phyloP scores from a whole-genome alignment of 352 stramenopile species.

The Pythium angustatum region DNA sequence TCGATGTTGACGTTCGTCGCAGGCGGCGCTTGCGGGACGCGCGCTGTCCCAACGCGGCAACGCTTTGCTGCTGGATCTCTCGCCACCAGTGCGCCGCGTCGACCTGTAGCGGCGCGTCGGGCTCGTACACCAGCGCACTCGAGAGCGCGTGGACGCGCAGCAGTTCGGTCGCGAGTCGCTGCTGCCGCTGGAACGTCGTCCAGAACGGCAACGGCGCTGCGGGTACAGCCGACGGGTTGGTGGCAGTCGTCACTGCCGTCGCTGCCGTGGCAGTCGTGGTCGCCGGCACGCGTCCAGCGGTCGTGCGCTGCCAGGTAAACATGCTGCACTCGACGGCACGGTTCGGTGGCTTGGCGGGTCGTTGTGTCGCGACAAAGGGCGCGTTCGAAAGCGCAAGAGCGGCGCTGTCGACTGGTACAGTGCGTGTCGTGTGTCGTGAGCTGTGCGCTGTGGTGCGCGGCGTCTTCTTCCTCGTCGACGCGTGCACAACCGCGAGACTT shows the following conservation, averaged over 20 bases:
- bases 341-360: too few relatives aligned
- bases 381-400: conserved; percentile 4
- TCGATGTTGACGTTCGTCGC: too few relatives aligned
- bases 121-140: conserved; percentile 22
- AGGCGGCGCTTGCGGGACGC: conserved; percentile 25
- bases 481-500: neutral
- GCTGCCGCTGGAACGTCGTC: conserved; percentile 17
- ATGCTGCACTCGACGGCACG: too few relatives aligned
- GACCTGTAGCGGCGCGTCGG: conserved; percentile 26
- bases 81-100: conserved; percentile 30
- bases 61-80: conserved; percentile 29
- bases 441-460: neutral
- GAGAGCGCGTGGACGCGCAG: conserved; percentile 29
- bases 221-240: neutral
- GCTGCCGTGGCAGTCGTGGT: too few relatives aligned
- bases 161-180: conserved; percentile 20
- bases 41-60: conserved; percentile 9
- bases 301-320: conserved; percentile 11
- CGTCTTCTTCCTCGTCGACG: neutral
- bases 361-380: too few relatives aligned
- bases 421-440: neutral
- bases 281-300: neutral
- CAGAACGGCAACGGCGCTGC: conserved; percentile 1
- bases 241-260: neutral
- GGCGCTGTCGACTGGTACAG: neutral